A percentile compares a stretch with the other conserved stretches of the same genome.
Evolutionary conservation across 1,284 basidiomycete genomes (phyloP).

Genomic region (Takashimella koratensis): DNA sequence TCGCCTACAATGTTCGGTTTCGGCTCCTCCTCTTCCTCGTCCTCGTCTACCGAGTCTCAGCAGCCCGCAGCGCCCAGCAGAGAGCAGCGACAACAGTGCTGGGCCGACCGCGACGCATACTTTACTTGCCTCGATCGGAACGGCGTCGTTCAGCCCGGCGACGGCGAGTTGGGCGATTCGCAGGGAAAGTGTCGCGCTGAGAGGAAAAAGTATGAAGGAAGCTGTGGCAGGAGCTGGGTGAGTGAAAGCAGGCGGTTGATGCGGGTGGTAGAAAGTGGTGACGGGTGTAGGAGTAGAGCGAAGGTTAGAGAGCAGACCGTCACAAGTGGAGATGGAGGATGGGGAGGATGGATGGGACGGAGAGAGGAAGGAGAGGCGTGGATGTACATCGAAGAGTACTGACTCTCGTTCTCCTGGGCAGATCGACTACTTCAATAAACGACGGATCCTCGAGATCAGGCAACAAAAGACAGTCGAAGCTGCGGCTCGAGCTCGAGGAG

Average conservation of each 20-base stretch:
- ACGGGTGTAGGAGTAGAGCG: not conserved
- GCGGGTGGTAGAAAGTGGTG: not conserved
- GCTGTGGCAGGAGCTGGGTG: conserved; percentile 51
- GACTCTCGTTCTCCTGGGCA: conserved; percentile 9
- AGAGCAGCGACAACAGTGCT: conserved; percentile 47
- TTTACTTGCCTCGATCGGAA: conserved; percentile 48
- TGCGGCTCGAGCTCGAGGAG: conserved; percentile 31
- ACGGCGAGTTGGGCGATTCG: conserved; percentile 26
- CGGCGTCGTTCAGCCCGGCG: conserved; percentile 36
- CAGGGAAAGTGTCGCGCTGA: conserved; percentile 35
- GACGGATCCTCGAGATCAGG: conserved; percentile 47
- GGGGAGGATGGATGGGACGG: no score
- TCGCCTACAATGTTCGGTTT: conserved; percentile 26
- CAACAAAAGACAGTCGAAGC: conserved; percentile 46
- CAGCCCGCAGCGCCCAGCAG: conserved; percentile 42
- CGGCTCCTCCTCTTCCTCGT: conserved; percentile 14
- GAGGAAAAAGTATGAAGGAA: conserved; percentile 38
- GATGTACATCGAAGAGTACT: no score
- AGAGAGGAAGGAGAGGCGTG: not conserved
- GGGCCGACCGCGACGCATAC: conserved; percentile 48
- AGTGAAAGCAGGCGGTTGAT: conserved; percentile 24
- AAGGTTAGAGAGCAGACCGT: not conserved
- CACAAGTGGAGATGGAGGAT: no score
- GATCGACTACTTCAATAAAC: conserved; percentile 53
- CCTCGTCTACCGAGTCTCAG: conserved; percentile 12